phyloP scores from a whole-genome alignment of 495 filamentous ascomycete species.

The Aspergillus sclerotioniger region DNA sequence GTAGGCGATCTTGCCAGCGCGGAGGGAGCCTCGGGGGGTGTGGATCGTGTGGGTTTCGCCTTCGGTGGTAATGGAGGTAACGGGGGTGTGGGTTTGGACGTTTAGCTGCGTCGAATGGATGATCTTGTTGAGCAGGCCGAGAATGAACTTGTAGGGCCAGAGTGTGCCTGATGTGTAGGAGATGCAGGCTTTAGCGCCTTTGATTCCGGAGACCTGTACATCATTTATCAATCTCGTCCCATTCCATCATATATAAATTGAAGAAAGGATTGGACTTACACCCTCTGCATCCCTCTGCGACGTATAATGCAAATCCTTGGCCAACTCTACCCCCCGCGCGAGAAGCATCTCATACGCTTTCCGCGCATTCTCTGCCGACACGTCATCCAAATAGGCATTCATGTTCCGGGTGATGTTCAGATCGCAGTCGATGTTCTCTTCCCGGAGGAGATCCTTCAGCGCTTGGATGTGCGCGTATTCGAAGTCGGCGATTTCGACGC shows the following conservation, averaged over 20 bases:
- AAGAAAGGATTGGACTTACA: constrained; percentile 14
- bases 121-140: constrained; percentile 57
- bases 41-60: constrained; percentile 43
- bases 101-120: constrained; percentile 50
- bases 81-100: constrained; percentile 62
- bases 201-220: constrained; percentile 31
- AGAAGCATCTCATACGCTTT: constrained; percentile 26
- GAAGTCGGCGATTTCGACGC: constrained; percentile 30
- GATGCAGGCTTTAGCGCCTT: constrained; percentile 32
- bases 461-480: constrained; percentile 32
- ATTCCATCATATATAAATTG: neutral
- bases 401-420: constrained; percentile 35
- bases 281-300: constrained; percentile 24
- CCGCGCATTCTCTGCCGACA: constrained; percentile 25
- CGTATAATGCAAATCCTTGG: constrained; percentile 31
- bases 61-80: constrained; percentile 30
- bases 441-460: constrained; percentile 28
- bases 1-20: constrained; percentile 55
- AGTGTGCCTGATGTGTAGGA: constrained; percentile 56
- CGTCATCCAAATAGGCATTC: constrained; percentile 34
- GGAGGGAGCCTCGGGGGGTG: constrained; percentile 55
- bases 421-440: constrained; percentile 44
- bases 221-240: neutral
- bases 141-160: constrained; percentile 62
- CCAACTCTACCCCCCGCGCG: constrained; percentile 20